Evolutionary conservation across 805 yeast genomes (phyloP), one percentile per base, ranked within the genome.

Genomic region (Hanseniaspora valbyensis): DNA sequence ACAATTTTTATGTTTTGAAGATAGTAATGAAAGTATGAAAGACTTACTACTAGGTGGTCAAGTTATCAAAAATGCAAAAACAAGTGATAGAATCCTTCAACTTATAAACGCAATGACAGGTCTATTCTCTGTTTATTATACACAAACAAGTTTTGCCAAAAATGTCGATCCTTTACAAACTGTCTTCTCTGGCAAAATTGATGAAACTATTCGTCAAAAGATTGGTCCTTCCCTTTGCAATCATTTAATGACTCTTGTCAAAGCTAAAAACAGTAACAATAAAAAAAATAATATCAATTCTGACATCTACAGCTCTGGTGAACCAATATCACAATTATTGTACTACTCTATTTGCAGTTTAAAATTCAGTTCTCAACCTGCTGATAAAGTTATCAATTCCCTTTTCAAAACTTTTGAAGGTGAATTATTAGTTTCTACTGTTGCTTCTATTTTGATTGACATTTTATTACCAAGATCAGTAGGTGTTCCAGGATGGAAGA

Each of bases 391-490:
- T 3, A 25, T 39, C 5, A 16, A 39, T 24, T 25, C 42, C 25
- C 12, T 39, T 14, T 39, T 39, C 14, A 39, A 25, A 39, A 39
- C 42, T 6, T 39, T 39, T 39, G 42, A 39, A 16, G 42, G 42
- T 16, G 42, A 39, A 3, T 39, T 39, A 21, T 26, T 39, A 13
- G 13, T 39, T 21, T 25, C 32, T 16, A 39, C 32, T 39, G 42
- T 39, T 21, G 29, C 42, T 4, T 39, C 42, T 26, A 25, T 39
- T 16, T 16, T 39, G n/a, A 39, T 32, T 6, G 32, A 39, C 21
- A 25, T 39, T 25, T 39, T 39, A 39, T 39, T 39, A 25, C 42
- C 42, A 39, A 39, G 32, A 39, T 39, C 42, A 8, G 42, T 39
- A 10, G 42, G 42, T n/a, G 32, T 39, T 25, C 42, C 42, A 3